A percentile compares a stretch with the other conserved stretches of the same genome.
Evolutionary conservation across 345 rosid genomes (phyloP).

Genomic region (Citrus australasica): DNA sequence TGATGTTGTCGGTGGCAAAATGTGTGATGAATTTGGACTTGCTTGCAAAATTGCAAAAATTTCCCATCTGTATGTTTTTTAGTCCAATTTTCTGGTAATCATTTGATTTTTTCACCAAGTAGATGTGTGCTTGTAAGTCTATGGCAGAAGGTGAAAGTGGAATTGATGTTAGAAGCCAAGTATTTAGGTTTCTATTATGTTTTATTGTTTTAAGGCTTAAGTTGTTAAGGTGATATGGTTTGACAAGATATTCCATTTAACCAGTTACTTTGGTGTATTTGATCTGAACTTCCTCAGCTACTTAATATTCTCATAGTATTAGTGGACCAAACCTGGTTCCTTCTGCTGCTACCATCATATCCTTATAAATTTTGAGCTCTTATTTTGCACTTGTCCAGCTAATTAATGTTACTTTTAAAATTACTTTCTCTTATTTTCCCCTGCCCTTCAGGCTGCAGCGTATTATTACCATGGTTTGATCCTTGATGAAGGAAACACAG

Average conservation of each 20-base stretch:
- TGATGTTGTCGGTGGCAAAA: not conserved
- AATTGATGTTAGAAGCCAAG: not conserved
- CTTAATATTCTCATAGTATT: not conserved
- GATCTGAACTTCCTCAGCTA: not conserved
- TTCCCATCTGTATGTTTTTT: not conserved
- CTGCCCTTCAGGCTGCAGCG: conserved; percentile 78
- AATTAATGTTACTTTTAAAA: not conserved
- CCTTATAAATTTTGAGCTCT: not conserved
- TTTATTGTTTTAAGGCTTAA: too few relatives aligned
- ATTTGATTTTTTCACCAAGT: not conserved
- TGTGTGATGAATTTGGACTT: not conserved
- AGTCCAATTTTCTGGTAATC: not conserved
- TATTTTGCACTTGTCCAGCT: not conserved
- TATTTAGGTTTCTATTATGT: not conserved
- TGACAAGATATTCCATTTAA: not conserved
- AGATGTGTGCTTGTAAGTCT: not conserved
- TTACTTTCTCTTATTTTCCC: conserved; percentile 13
- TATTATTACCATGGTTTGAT: conserved; percentile 98
- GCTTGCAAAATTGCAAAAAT: not conserved
- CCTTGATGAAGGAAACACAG: conserved; percentile 96
- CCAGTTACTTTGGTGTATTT: not conserved
- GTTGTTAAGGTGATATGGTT: not conserved
- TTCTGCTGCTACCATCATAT: not conserved
- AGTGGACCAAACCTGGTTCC: not conserved
- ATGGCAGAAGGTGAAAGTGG: not conserved